Conservation (phyloP, 257 asterid genomes). For the Nicotiana noctiflora region DNA sequence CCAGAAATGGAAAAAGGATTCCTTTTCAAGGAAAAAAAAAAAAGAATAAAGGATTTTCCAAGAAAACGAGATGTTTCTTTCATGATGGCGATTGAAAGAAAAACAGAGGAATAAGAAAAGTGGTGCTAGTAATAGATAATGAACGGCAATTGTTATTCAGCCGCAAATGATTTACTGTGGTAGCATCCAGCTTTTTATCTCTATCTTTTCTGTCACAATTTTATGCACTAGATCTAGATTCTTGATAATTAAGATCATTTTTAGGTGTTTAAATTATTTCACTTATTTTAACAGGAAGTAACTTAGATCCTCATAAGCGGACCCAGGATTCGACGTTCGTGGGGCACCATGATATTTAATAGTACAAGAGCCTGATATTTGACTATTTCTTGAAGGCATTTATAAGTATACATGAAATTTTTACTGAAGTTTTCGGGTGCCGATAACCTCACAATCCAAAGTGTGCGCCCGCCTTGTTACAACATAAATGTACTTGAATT, state of each 20-base stretch:
- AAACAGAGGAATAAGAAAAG: background rate
- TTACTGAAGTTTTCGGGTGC: no score
- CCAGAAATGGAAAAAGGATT: background rate
- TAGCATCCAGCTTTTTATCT: background rate
- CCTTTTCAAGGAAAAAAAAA: background rate
- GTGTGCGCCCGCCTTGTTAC: no score
- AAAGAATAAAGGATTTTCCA: background rate
- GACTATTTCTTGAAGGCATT: no score
- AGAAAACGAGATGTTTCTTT: background rate
- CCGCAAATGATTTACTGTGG: background rate
- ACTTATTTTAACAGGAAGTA: background rate
- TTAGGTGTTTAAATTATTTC: background rate
- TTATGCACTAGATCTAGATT: background rate
- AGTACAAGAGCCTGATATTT: no score
- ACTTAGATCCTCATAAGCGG: background rate
- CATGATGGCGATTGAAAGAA: background rate
- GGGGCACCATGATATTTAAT: no score
- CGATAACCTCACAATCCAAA: no score
- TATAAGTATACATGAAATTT: no score
- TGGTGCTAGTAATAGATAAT: background rate
- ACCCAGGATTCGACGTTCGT: no score
- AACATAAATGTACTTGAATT: no score
- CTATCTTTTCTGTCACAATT: background rate
- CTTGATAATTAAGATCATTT: background rate
- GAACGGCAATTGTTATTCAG: background rate